These are phyloP conservation scores for Ascochyta fabae DNA, from an alignment of 2,329 filamentous ascomycete species.

Conservation along the genomic window DNA sequence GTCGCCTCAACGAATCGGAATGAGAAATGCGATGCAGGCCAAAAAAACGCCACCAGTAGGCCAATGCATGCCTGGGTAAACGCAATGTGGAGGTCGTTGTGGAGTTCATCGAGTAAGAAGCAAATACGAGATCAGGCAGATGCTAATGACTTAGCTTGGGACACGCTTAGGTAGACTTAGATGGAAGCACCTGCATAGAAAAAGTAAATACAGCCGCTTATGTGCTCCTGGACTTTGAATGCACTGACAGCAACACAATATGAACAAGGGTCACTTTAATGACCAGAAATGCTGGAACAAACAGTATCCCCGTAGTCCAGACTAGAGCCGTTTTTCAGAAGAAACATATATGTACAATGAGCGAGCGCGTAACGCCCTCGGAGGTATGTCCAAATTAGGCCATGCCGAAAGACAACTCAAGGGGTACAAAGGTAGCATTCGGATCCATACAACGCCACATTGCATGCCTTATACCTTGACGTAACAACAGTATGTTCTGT, in stretches of 20 bases:
- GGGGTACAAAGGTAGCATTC: background rate
- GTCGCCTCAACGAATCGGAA: background rate
- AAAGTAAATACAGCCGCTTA: constrained; percentile 8
- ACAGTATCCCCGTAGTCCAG: background rate
- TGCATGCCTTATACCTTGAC: constrained; percentile 1
- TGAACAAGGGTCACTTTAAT: background rate
- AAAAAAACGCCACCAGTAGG: background rate
- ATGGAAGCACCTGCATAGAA: constrained; percentile 9
- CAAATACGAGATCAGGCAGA: constrained; percentile 8
- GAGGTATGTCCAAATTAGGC: constrained; percentile 21
- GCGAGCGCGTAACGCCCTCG: background rate
- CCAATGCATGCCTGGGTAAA: background rate
- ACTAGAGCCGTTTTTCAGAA: background rate
- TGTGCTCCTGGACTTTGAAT: background rate
- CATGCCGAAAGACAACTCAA: background rate
- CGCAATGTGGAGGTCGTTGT: constrained; percentile 7
- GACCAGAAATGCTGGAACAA: constrained; percentile 5
- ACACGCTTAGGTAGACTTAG: background rate
- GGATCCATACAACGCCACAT: constrained; percentile 7
- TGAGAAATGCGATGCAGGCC: constrained; percentile 2
- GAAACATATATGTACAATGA: constrained; percentile 14
- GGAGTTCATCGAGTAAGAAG: constrained; percentile 10
- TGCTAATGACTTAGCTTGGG: constrained; percentile 3
- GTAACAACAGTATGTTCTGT: background rate
- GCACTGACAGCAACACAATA: background rate